A percentile compares a stretch with the other conserved stretches of the same genome.
phyloP scores from a whole-genome alignment of 1,284 basidiomycete species.

The Cryptococcus sp. region DNA sequence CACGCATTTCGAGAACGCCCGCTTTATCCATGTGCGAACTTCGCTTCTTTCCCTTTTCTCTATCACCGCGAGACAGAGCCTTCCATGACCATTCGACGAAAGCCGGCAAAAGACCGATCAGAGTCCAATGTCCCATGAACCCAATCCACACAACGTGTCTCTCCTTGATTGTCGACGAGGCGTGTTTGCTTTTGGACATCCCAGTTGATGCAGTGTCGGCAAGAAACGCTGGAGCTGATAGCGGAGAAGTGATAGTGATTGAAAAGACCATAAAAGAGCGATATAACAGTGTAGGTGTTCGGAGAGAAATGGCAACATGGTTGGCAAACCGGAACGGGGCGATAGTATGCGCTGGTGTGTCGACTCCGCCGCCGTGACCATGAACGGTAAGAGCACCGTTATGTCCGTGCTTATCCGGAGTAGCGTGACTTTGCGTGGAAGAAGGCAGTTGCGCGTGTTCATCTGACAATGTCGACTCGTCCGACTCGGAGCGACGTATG shows the following conservation, averaged over 20 bases:
- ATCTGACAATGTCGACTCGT: constrained; percentile 13
- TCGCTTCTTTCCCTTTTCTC: constrained; percentile 46
- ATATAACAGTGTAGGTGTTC: constrained; percentile 71
- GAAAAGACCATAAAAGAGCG: constrained; percentile 65
- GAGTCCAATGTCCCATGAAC: constrained; percentile 44
- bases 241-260: constrained; percentile 63
- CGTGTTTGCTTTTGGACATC: constrained; percentile 24
- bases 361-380: constrained; percentile 45
- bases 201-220: constrained; percentile 33
- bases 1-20: constrained; percentile 45
- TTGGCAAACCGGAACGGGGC: constrained; percentile 80
- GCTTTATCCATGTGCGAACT: constrained; percentile 33
- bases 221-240: constrained; percentile 41
- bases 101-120: constrained; percentile 39
- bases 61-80: constrained; percentile 24
- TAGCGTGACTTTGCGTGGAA: constrained; percentile 43
- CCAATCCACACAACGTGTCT: constrained; percentile 41
- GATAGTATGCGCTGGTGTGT: constrained; percentile 37
- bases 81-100: constrained; percentile 41
- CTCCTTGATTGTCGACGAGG: constrained; percentile 23
- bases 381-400: constrained; percentile 25
- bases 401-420: constrained; percentile 50
- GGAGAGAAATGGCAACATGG: constrained; percentile 85
- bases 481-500: constrained; percentile 64
- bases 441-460: constrained; percentile 18